phyloP scores from a whole-genome alignment of 805 yeast genomes.

The Metschnikowia dekortorum region DNA sequence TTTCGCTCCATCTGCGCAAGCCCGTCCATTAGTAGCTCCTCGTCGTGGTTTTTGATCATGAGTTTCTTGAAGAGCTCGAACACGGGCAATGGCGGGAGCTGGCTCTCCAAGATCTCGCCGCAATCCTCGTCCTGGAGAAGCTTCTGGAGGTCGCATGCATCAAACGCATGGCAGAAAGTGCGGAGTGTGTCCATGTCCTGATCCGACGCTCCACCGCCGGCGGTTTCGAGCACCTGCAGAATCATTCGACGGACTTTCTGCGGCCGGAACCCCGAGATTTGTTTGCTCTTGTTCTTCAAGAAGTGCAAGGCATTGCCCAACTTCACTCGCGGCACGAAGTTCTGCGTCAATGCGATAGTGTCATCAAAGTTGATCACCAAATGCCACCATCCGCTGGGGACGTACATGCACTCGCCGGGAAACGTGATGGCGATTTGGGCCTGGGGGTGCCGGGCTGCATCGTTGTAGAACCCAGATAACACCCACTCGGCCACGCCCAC shows the following conservation, averaged over 20 bases:
- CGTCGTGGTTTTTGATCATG: constrained; percentile 37
- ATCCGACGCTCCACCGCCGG: neutral
- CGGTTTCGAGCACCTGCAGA: constrained; percentile 2
- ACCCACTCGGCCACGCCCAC: constrained; percentile 94
- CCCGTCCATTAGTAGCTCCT: constrained; percentile 29
- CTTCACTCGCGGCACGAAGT: constrained; percentile 70
- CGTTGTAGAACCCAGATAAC: constrained; percentile 73
- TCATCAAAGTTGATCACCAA: constrained; percentile 80
- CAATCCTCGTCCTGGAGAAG: constrained; percentile 53
- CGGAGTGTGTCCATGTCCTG: constrained; percentile 19
- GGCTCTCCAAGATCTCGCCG: constrained; percentile 44
- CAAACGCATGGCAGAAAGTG: constrained; percentile 26
- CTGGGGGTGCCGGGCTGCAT: constrained; percentile 51
- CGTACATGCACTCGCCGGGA: constrained; percentile 82
- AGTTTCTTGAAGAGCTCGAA: constrained; percentile 57
- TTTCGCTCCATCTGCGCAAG: constrained; percentile 28
- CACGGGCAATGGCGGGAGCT: constrained; percentile 49
- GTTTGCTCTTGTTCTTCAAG: constrained; percentile 60
- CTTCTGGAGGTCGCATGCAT: constrained; percentile 17
- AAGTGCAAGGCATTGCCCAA: constrained; percentile 62
- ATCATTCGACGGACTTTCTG: constrained; percentile 39
- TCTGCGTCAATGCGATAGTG: constrained; percentile 83
- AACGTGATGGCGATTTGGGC: constrained; percentile 65
- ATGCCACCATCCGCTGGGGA: constrained; percentile 99
- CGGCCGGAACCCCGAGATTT: constrained; percentile 76